Evolutionary conservation across 345 rosid species (phyloP).

Genomic region (Leavenworthia alabamica): DNA sequence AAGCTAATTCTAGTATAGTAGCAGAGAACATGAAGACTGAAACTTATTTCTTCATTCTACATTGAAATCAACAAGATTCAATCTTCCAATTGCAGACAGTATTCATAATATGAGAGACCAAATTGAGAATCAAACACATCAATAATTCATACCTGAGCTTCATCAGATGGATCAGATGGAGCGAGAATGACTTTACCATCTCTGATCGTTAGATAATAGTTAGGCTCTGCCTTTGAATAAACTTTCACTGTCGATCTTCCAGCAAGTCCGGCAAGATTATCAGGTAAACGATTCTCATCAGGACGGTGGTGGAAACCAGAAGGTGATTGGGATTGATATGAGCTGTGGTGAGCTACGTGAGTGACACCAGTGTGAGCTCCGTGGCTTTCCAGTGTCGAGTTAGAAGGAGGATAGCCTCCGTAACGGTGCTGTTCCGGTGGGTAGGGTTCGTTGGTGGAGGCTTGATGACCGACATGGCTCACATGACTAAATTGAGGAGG

Average conservation of each 20-base stretch:
- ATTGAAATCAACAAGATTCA: not conserved
- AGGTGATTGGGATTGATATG: conserved; percentile 34
- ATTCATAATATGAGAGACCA: not conserved
- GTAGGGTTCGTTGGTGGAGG: too few relatives aligned
- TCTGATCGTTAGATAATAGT: conserved; percentile 49
- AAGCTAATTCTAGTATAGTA: not conserved
- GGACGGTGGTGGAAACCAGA: conserved; percentile 33
- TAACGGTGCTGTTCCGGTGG: conserved; percentile 13
- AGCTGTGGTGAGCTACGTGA: conserved; percentile 33
- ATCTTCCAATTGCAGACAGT: not conserved
- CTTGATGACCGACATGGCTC: too few relatives aligned
- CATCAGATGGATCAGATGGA: conserved; percentile 46
- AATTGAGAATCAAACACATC: too few relatives aligned
- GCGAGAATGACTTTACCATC: conserved; percentile 62
- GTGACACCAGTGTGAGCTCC: conserved; percentile 24
- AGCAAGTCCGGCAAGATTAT: conserved; percentile 36
- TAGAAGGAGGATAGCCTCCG: conserved; percentile 30
- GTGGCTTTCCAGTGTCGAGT: conserved; percentile 7
- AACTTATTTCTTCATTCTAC: too few relatives aligned
- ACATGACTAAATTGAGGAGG: too few relatives aligned
- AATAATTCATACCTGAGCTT: conserved; percentile 65
- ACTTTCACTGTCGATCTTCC: conserved; percentile 48
- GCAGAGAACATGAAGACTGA: too few relatives aligned
- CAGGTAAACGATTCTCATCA: conserved; percentile 28
- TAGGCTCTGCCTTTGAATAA: conserved; percentile 55